Percentiles rank a stretch among this genome's conserved stretches.
phyloP scores from a whole-genome alignment of 2,329 filamentous ascomycete species.

The Zasmidium angulare region DNA sequence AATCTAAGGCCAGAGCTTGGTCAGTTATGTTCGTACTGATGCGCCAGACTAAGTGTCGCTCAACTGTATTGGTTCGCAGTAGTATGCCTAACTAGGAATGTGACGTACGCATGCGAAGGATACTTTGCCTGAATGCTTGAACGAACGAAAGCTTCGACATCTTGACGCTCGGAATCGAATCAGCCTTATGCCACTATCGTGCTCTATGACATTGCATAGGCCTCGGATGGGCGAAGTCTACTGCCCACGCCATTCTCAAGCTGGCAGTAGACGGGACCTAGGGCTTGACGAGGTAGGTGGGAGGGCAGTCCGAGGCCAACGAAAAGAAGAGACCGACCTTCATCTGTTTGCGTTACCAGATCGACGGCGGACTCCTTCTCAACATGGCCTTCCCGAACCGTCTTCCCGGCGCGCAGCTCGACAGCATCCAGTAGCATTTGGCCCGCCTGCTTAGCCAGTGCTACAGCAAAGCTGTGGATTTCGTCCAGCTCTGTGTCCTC shows the following conservation, averaged over 20 bases:
- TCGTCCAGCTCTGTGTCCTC: slow-evolving; percentile 49
- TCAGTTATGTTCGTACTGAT: no score
- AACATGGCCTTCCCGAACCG: slow-evolving; percentile 42
- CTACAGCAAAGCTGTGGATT: slow-evolving; percentile 69
- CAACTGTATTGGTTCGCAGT: no score
- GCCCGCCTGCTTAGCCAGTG: slow-evolving; percentile 69
- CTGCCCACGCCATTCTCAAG: not conserved
- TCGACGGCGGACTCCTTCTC: slow-evolving; percentile 78
- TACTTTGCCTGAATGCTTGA: slow-evolving; percentile 53
- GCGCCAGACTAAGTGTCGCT: no score
- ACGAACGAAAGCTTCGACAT: slow-evolving; percentile 68
- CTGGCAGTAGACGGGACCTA: not conserved
- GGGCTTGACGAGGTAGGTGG: not conserved
- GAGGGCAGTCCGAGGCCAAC: not conserved
- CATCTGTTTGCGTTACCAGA: slow-evolving; percentile 74
- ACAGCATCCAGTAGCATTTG: slow-evolving; percentile 65
- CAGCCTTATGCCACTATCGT: not conserved
- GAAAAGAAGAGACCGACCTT: slow-evolving; percentile 52
- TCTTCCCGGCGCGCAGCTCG: slow-evolving; percentile 52
- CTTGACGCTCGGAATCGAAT: slow-evolving; percentile 39
- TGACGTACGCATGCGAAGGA: slow-evolving; percentile 63
- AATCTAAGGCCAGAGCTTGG: slow-evolving; percentile 52
- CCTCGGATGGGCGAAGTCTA: not conserved
- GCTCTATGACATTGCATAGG: not conserved
- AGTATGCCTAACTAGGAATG: no score